These are phyloP conservation scores for Penicillium sp. DNA, from an alignment of 2,329 filamentous ascomycete genomes.

Conservation along the genomic window DNA sequence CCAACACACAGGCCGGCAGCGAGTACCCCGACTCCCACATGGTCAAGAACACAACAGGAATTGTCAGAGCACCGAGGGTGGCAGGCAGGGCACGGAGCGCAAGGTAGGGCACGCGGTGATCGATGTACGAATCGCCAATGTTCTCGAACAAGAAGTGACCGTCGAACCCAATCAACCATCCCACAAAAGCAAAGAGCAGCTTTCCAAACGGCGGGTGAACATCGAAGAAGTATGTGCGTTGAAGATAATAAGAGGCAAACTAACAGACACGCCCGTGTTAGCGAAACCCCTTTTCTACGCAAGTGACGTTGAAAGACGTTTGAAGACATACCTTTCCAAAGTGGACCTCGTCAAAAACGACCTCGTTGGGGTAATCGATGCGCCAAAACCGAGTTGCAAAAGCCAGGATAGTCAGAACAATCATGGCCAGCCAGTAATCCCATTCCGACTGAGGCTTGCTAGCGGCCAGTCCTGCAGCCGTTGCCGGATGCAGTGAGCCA, in stretches of 20 bases:
- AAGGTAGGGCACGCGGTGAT: constrained; percentile 95
- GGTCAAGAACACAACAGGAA: constrained; percentile 89
- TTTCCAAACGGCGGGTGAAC: constrained; percentile 98
- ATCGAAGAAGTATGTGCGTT: constrained; percentile 99
- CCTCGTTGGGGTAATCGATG: constrained; percentile 89
- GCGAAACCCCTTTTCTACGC: constrained; percentile 2
- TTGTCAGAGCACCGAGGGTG: constrained; percentile 82
- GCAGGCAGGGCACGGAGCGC: constrained; percentile 92
- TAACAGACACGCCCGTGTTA: constrained; percentile 22
- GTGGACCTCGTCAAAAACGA: constrained; percentile 98
- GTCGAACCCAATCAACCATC: constrained; percentile 96
- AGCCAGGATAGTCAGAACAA: constrained; percentile 71
- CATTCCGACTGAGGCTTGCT: constrained; percentile 53
- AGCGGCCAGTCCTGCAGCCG: constrained; percentile 8
- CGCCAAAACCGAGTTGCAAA: constrained; percentile 94
- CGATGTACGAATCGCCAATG: constrained; percentile 96
- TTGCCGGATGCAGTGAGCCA: constrained; percentile 18
- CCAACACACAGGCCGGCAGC: constrained; percentile 81
- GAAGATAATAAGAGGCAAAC: constrained; percentile 69
- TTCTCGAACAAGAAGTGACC: constrained; percentile 98
- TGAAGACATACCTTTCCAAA: constrained; percentile 82
- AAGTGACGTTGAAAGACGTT: constrained; percentile 3
- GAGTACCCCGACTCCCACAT: constrained; percentile 99
- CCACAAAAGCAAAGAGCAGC: constrained; percentile 92
- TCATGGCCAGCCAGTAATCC: constrained; percentile 76